Percentiles rank a stretch among this genome's conserved stretches.
phyloP scores from a whole-genome alignment of 345 rosid species.

The Citrus unshiu region DNA sequence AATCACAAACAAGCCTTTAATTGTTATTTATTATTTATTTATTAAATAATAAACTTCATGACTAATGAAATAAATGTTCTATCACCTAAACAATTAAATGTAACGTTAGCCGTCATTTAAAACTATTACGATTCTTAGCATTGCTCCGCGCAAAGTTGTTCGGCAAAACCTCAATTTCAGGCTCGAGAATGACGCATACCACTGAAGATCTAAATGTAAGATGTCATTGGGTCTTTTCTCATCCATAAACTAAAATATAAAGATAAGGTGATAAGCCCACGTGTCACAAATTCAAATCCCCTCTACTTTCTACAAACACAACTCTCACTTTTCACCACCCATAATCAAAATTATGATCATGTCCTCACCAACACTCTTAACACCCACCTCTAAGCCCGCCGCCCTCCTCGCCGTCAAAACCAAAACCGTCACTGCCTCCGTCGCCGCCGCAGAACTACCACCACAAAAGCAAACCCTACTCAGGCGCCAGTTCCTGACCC shows the following conservation, averaged over 20 bases:
- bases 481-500: constrained; percentile 61
- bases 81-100: too few species aligned
- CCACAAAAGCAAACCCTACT: constrained; percentile 9
- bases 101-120: too few species aligned
- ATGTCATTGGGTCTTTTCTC: constrained; percentile 19
- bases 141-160: too few species aligned
- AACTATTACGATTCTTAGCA: too few species aligned
- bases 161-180: background rate
- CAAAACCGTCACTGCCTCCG: constrained; percentile 13
- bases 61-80: too few species aligned
- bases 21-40: too few species aligned
- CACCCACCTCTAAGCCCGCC: constrained; percentile 48
- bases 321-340: background rate
- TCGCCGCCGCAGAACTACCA: constrained; percentile 5
- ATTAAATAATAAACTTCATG: too few species aligned
- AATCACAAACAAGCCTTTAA: too few species aligned
- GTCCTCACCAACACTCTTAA: constrained; percentile 71
- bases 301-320: background rate
- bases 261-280: constrained; percentile 95
- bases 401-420: constrained; percentile 24
- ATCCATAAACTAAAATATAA: constrained; percentile 29
- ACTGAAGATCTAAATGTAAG: background rate
- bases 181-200: background rate
- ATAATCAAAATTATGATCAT: constrained; percentile 27
- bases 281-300: constrained; percentile 47